Base-by-base conservation (phyloP, 208 protist genomes). In the Trypanosoma vivax region DNA sequence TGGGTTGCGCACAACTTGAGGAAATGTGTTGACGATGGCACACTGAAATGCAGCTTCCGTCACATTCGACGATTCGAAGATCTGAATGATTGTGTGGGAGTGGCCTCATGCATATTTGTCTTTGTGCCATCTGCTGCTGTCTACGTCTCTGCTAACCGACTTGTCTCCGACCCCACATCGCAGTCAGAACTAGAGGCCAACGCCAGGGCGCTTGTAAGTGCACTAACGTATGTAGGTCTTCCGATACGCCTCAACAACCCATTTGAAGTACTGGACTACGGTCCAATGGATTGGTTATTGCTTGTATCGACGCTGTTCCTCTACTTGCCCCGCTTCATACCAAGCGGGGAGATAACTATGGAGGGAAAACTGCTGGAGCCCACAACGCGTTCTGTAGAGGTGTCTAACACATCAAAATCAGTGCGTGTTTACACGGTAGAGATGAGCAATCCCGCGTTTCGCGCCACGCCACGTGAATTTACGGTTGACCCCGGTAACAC, bases 251-350 rank as follows among this genome's bases (percentile, higher is more conserved):
- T 47, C 70, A 6, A 73, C 63, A 5, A 19, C n/a, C 53, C 65
- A 7, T 29, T 53, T 11, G 88, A 83, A 35, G 70, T 93, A 18
- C 59, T 90, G 14, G 52, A 78, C 11, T 68, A 71, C 41, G 68
- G 50, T 13, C 60, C 59, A 24, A 57, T 77, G 21, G 79, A 89
- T 31, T 68, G 87, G 52, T 41, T 92, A 46, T 68, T 97, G 30
- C 76, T 97, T 30, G 49, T 68, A 9, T 63, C 76, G 2, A 83
- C 75, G 53, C 82, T 97, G 38, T 93, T 85, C 52, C 43, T 73
- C 14, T 78, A 72, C 53, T 67, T 97, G 41, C 89, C 88, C 9
- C 73, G 79, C 35, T 97, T 64, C 60, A 70, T 90, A 23, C 70
- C 80, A 10, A 51, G 67, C 31, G 60, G 77, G 3, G 75, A 69